Percentiles rank a stretch among this genome's conserved stretches.
Conservation (phyloP, 164 flowering plant species). For the Umbellularia californica region DNA sequence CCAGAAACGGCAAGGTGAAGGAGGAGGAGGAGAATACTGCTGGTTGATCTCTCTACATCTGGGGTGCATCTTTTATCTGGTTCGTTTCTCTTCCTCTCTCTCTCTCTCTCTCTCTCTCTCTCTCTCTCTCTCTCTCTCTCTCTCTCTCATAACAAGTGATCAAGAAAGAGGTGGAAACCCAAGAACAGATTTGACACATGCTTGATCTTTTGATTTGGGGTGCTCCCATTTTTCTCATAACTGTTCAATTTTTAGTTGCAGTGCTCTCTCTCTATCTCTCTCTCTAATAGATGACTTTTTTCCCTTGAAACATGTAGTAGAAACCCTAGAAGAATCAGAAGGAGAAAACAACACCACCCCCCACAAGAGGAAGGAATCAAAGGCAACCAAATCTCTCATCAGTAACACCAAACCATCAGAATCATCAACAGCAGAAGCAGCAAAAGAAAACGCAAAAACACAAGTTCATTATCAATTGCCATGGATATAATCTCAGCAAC, state of each 20-base stretch:
- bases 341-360: background rate
- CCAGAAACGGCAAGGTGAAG: background rate
- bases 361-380: background rate
- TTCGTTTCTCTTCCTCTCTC: too few relatives aligned
- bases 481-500: slow-evolving; percentile 6
- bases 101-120: background rate
- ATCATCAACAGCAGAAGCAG: background rate
- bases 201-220: background rate
- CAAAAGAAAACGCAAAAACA: background rate
- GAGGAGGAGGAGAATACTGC: background rate
- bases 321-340: background rate
- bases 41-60: background rate
- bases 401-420: background rate
- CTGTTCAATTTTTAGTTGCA: too few relatives aligned
- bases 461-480: background rate
- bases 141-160: background rate
- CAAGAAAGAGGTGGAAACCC: background rate
- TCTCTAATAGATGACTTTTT: background rate
- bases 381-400: too few relatives aligned
- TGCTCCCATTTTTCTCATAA: background rate
- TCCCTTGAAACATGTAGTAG: background rate
- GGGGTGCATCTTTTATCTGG: background rate
- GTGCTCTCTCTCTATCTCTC: background rate
- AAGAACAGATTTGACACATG: background rate
- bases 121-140: background rate